Conservation (phyloP, 352 stramenopile genomes). For the Pythium monospermum region DNA sequence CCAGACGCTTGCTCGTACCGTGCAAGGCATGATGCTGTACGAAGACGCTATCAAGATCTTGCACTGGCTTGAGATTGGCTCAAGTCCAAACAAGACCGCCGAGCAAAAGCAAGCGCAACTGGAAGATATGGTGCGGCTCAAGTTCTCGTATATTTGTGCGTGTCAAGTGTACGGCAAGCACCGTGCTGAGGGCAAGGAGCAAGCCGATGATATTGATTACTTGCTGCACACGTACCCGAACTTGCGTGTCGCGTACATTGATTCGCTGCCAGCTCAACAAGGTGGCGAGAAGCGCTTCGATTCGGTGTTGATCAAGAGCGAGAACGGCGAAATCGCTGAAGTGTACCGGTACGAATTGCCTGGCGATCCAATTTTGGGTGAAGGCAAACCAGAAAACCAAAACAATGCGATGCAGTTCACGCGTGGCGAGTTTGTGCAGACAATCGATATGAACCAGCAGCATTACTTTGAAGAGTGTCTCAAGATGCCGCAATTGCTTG, state of each 20-base stretch:
- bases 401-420: constrained; percentile 85
- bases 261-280: constrained; percentile 69
- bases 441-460: constrained; percentile 91
- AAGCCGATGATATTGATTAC: constrained; percentile 95
- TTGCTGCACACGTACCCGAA: constrained; percentile 97
- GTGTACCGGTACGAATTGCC: constrained; percentile 85
- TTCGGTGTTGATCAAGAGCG: constrained; percentile 78
- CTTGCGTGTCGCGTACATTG: constrained; percentile 86
- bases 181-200: constrained; percentile 54
- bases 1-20: constrained; percentile 79
- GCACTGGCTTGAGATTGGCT: constrained; percentile 85
- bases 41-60: constrained; percentile 87
- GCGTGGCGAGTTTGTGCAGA: constrained; percentile 82
- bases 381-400: constrained; percentile 87
- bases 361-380: constrained; percentile 77
- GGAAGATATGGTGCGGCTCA: constrained; percentile 78
- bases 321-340: constrained; percentile 82
- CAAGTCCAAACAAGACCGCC: constrained; percentile 74
- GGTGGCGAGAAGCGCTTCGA: constrained; percentile 67
- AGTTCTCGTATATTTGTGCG: constrained; percentile 88
- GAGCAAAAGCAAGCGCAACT: constrained; percentile 88
- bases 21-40: constrained; percentile 91
- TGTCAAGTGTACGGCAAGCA: constrained; percentile 88
- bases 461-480: constrained; percentile 87
- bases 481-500: constrained; percentile 86